Evolutionary conservation across 805 yeast species (phyloP).

Genomic region (Suhomyces canberraensis): DNA sequence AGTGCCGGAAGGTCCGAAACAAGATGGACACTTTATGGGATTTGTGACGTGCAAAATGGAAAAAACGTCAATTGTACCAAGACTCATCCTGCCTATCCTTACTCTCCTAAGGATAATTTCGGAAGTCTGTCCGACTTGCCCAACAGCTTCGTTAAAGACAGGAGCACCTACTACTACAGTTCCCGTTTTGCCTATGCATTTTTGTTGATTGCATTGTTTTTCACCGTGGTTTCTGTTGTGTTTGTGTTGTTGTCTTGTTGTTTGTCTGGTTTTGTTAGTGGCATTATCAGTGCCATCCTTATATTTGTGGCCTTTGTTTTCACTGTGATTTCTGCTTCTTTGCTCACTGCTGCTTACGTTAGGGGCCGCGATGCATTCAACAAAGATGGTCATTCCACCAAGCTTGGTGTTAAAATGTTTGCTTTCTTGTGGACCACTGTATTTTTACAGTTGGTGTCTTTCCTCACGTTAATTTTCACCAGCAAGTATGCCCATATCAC

Average conservation of each 20-base stretch:
- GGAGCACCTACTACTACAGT: slow-evolving; percentile 5
- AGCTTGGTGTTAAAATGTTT: slow-evolving; percentile 48
- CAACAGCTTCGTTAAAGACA: background rate
- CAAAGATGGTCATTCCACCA: slow-evolving; percentile 39
- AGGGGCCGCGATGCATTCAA: slow-evolving; percentile 50
- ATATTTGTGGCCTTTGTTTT: slow-evolving; percentile 37
- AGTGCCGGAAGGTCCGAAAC: slow-evolving; percentile 11
- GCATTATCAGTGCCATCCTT: slow-evolving; percentile 8
- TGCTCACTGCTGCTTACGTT: slow-evolving; percentile 54
- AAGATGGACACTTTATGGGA: slow-evolving; percentile 28
- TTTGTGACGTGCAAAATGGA: slow-evolving; percentile 20
- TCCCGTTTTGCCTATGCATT: slow-evolving; percentile 4
- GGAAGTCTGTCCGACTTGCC: slow-evolving; percentile 4
- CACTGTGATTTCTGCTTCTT: slow-evolving; percentile 42
- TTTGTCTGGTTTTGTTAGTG: slow-evolving; percentile 7
- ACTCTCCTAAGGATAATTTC: slow-evolving; percentile 29
- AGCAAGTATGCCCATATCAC: background rate
- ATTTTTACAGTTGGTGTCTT: slow-evolving; percentile 14
- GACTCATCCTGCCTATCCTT: slow-evolving; percentile 27
- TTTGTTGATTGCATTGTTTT: slow-evolving; percentile 53
- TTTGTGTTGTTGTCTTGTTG: slow-evolving; percentile 18
- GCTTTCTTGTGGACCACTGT: slow-evolving; percentile 65
- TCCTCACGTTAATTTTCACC: slow-evolving; percentile 8
- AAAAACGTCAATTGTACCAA: slow-evolving; percentile 17
- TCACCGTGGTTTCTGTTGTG: slow-evolving; percentile 50